Evolutionary conservation across 2,329 filamentous ascomycete species (phyloP), one percentile per base, ranked within the genome.

Genomic region (Fusarium musae): DNA sequence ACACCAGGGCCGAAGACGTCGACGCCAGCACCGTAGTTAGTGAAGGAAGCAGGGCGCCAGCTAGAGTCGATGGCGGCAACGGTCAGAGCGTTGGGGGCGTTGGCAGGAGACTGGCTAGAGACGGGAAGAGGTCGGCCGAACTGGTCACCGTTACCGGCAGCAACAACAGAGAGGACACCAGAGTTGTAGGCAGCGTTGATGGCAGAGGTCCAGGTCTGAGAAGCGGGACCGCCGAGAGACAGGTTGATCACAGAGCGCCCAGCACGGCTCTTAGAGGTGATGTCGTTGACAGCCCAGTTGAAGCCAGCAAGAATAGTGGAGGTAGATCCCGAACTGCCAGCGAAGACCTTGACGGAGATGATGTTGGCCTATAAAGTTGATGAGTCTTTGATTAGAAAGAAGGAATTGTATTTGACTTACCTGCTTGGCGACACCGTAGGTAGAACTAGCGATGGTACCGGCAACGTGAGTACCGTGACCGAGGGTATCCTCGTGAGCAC

Each of bases 1-100:
- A 80, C 79, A 57, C 84, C 85, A 4, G 85, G 84, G 6, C 83
- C 85, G 46, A 84, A 82, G 40, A 87, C 74, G 59, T 86, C 82
- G 44, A 86, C 76, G 13, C 70, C 68, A 43, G 76, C 17, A n/a
- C 84, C 85, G 66, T 82, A 88, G 83, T 88, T 89, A 78, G 85
- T 87, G 80, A 83, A 87, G 36, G 76, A 78, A 62, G 86, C 81
- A 42, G 80, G 79, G 59, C 76, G 70, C 72, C 86, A 84, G 61
- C 66, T 74, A 26, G 63, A 74, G 72, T 82, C 80, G 49, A 83
- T 83, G 44, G 87, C 84, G 59, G 84, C 87, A 49, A 89, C 86
- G 9, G 87, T 88, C 76, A 87, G 84, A 53, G 83, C 87, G 40
- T 79, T 78, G 10, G 84, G 59, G 37, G 82, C 84, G 10, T 83